phyloP scores from a whole-genome alignment of 2,329 filamentous ascomycete genomes.

The Esteya vermicola region DNA sequence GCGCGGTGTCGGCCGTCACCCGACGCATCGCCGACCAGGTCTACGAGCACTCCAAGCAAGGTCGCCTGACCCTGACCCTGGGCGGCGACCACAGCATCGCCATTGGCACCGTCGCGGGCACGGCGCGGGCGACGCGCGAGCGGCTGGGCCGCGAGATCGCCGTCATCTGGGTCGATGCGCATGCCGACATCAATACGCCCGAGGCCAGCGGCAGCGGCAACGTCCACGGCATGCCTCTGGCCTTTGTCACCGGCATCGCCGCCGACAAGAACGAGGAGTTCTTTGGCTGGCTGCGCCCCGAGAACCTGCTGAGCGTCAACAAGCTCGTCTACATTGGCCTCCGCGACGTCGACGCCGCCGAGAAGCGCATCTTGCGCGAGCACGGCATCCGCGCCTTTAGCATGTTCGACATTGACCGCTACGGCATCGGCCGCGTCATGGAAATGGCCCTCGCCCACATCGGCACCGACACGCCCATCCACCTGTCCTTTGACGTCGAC shows the following conservation, averaged over 20 bases:
- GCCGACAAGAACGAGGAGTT: constrained; percentile 60
- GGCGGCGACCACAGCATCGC: constrained; percentile 95
- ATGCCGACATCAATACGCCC: constrained; percentile 94
- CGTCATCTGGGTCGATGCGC: constrained; percentile 97
- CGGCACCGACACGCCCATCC: constrained; percentile 85
- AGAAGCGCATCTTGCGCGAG: constrained; percentile 84
- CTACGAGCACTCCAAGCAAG: constrained; percentile 70
- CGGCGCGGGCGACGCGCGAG: constrained; percentile 75
- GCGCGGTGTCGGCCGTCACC: constrained; percentile 74
- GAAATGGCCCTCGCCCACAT: constrained; percentile 98
- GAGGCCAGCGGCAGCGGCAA: constrained; percentile 84
- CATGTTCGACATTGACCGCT: constrained; percentile 88
- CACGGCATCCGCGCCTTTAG: constrained; percentile 89
- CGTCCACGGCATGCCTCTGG: constrained; percentile 95
- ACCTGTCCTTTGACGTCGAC: constrained; percentile 94
- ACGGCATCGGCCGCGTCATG: constrained; percentile 91
- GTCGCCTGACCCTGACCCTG: constrained; percentile 80
- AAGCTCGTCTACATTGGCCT: constrained; percentile 97
- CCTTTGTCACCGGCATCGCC: constrained; percentile 78
- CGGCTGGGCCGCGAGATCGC: constrained; percentile 70
- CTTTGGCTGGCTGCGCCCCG: constrained; percentile 79
- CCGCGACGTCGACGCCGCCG: constrained; percentile 79
- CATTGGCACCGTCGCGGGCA: constrained; percentile 82
- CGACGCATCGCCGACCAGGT: constrained; percentile 67
- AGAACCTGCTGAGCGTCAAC: constrained; percentile 53